phyloP scores from a whole-genome alignment of 371 early-diverging fungal species.

The Mucor piriformis region DNA sequence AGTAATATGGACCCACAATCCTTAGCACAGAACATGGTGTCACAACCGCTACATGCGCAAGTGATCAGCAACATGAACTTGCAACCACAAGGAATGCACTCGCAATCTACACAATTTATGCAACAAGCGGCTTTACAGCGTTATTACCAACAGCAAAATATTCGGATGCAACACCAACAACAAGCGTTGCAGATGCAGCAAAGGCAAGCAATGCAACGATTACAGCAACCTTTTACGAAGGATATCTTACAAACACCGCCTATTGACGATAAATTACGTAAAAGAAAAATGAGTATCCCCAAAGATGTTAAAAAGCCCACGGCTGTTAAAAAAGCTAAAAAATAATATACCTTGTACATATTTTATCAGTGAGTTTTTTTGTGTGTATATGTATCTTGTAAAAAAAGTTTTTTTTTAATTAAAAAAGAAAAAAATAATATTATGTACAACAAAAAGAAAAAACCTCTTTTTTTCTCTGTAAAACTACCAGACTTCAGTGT shows the following conservation, averaged over 20 bases:
- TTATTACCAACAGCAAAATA: not conserved
- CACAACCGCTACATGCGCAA: no score
- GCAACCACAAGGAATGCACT: not conserved
- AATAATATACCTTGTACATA: not conserved
- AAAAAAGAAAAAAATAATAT: not conserved
- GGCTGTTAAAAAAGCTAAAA: not conserved
- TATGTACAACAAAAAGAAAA: constrained; percentile 19
- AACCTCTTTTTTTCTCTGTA: not conserved
- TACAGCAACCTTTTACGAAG: not conserved
- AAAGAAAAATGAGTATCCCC: not conserved
- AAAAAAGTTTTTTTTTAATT: not conserved
- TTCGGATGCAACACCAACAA: not conserved
- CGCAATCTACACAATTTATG: not conserved
- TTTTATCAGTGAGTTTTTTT: no score
- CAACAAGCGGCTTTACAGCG: not conserved
- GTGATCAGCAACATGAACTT: not conserved
- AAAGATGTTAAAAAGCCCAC: not conserved
- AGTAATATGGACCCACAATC: no score
- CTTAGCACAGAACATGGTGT: no score
- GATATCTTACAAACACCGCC: not conserved
- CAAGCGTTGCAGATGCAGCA: not conserved
- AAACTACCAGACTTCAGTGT: constrained; percentile 52
- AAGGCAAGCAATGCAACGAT: not conserved
- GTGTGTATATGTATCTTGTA: not conserved
- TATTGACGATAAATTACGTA: not conserved